A percentile compares a stretch with the other conserved stretches of the same genome.
These are phyloP conservation scores for Lecanicillium sp. DNA, from an alignment of 2,329 filamentous ascomycete species.

Conservation along the genomic window DNA sequence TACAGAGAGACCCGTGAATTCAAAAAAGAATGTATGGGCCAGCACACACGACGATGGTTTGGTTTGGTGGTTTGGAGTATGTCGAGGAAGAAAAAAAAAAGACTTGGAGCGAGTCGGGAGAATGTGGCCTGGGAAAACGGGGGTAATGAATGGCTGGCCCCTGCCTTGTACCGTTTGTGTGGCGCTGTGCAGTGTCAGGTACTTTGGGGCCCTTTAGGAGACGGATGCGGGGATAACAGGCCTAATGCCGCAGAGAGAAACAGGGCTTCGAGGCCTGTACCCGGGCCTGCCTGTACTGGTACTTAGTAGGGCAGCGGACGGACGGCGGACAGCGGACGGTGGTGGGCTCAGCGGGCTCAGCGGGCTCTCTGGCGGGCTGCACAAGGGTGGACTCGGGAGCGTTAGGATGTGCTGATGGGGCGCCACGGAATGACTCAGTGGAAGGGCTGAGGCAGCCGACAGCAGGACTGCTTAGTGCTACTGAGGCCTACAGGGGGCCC, in stretches of 20 bases:
- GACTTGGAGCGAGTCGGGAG: background rate
- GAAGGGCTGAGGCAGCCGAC: background rate
- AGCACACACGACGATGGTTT: conserved; percentile 5
- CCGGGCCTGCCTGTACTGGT: background rate
- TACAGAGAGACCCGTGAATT: conserved; percentile 7
- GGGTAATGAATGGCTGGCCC: conserved; percentile 11
- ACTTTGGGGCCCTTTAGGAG: background rate
- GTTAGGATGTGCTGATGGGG: conserved; percentile 10
- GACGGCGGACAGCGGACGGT: no score
- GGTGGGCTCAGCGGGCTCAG: background rate
- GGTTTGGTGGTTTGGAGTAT: conserved; percentile 7
- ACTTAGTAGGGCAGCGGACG: background rate
- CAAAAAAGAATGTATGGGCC: conserved; percentile 18
- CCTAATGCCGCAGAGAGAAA: background rate
- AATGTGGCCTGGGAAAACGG: conserved; percentile 14
- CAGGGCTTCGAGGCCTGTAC: background rate
- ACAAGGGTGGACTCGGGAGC: conserved; percentile 11
- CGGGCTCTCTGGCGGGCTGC: background rate
- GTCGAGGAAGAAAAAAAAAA: conserved; percentile 2
- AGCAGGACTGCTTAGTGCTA: background rate
- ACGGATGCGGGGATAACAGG: conserved; percentile 10
- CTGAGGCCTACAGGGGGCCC: background rate
- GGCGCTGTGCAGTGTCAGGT: background rate
- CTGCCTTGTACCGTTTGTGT: background rate
- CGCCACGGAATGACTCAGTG: conserved; percentile 14